A percentile compares a stretch with the other conserved stretches of the same genome.
These are phyloP conservation scores for Gymnopilus junonius DNA, from an alignment of 768 basidiomycete species.

Conservation along the genomic window DNA sequence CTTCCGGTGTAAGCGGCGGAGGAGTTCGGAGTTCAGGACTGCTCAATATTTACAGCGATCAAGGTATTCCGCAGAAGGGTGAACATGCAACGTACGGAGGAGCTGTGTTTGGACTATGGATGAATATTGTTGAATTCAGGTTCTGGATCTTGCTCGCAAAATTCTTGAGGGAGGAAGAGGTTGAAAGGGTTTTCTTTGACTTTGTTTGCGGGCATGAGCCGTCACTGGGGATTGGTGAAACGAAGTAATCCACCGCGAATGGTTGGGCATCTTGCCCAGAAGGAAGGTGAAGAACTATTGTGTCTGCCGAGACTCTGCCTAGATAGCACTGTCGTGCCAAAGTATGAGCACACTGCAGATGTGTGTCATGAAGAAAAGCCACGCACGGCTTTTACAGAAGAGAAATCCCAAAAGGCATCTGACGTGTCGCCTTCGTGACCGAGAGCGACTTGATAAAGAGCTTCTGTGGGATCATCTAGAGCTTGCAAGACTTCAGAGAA, in stretches of 20 bases:
- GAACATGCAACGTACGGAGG: conserved; percentile 55
- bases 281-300: conserved; percentile 58
- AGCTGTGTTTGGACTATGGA: conserved; percentile 51
- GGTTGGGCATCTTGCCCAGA: conserved; percentile 45
- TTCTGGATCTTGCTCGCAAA: conserved; percentile 30
- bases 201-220: conserved; percentile 60
- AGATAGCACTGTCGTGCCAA: conserved; percentile 66
- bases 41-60: conserved; percentile 1
- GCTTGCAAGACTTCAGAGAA: conserved; percentile 44
- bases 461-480: conserved; percentile 39
- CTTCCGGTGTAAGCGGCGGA: conserved; percentile 67
- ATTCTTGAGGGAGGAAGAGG: conserved; percentile 21
- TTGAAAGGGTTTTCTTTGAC: conserved; percentile 23
- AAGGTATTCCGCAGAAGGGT: not conserved
- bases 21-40: conserved; percentile 75
- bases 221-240: conserved; percentile 68
- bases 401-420: conserved; percentile 56
- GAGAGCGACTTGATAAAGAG: conserved; percentile 77
- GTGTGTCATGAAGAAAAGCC: conserved; percentile 7
- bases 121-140: conserved; percentile 56
- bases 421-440: conserved; percentile 45
- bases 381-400: conserved; percentile 65
- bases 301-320: conserved; percentile 52
- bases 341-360: not conserved
- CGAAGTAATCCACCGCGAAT: conserved; percentile 75